Base-by-base conservation (phyloP, 2,329 filamentous ascomycete species). In the Aurifilum marmelostoma region DNA sequence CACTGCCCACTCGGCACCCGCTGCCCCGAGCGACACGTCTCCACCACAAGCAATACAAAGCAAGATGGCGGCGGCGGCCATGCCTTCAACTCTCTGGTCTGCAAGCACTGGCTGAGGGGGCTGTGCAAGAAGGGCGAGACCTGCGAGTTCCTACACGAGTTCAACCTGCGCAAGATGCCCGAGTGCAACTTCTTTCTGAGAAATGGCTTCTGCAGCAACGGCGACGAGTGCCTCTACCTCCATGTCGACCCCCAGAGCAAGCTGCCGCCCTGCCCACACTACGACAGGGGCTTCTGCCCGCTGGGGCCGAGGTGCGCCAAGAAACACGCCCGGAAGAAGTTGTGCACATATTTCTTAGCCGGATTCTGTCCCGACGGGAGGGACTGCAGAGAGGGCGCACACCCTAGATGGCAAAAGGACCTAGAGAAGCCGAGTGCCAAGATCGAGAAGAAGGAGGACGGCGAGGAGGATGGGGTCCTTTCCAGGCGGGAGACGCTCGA, bases 91-190 rank as follows among this genome's bases (percentile, higher is more conserved):
- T 92, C 88, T 77, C 89, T 98, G 21, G 95, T 99, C 71, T 99
- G 96, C 89, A 99, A 99, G 83, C 96, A 98, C 85, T 98, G 96
- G 90, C 89, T 98, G 76, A 92, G 97, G 73, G 95, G 94, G 0
- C 88, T 99, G 27, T 99, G 96, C 85, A 99, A 99, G 79, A 98
- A 98, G 82, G 96, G 95, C 75, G 91, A 97, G 77, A 89, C 90
- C 74, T 99, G 96, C 89, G 96, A 99, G 83, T 99, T 98, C 76
- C 85, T 98, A 63, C 96, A 99, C 85, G 96, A 98, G 82, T 99
- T 97, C 84, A 98, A 99, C 82, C 87, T 99, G 74, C 90, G 96
- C 72, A 94, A 96, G 80, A 98, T 98, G 93, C 94, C 96, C 72
- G 96, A 98, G 83, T 99, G 96, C 83, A 97, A 97, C 77, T 97